Percentiles rank a stretch among this genome's conserved stretches.
Evolutionary conservation across 2,329 filamentous ascomycete genomes (phyloP).

Genomic region (Pseudogymnoascus sp.): DNA sequence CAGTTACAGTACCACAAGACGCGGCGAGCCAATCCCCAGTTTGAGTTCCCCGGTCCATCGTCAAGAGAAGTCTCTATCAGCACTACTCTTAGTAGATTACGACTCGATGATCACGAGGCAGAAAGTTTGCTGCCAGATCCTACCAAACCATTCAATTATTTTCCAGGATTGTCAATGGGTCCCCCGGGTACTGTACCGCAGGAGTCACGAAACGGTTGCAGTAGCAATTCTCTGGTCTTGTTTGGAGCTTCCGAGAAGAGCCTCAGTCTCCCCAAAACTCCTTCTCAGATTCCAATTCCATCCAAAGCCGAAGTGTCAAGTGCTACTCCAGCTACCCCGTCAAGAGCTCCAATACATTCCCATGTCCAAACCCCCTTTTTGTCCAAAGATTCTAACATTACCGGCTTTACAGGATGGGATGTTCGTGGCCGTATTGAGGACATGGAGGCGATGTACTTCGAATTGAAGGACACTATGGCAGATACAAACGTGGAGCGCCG

Average conservation of each 20-base stretch:
- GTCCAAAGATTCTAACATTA: conserved; percentile 66
- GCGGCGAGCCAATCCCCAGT: not conserved
- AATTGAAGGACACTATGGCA: conserved; percentile 65
- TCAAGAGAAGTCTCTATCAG: conserved; percentile 32
- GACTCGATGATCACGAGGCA: conserved; percentile 20
- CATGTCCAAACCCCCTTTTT: conserved; percentile 47
- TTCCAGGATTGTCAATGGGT: not conserved
- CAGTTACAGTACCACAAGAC: conserved; percentile 3
- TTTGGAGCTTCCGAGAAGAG: conserved; percentile 16
- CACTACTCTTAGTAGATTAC: conserved; percentile 31
- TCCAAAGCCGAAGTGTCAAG: conserved; percentile 22
- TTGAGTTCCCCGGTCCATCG: conserved; percentile 20
- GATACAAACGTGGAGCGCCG: conserved; percentile 60
- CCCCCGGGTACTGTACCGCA: conserved; percentile 15
- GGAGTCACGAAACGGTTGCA: conserved; percentile 19
- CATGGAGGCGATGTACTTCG: conserved; percentile 66
- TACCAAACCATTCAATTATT: not conserved
- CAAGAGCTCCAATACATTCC: conserved; percentile 34
- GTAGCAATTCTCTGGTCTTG: conserved; percentile 23
- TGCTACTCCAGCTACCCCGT: conserved; percentile 28
- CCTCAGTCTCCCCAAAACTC: conserved; percentile 22
- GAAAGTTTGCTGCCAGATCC: not conserved
- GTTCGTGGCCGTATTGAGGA: conserved; percentile 67
- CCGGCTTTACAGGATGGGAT: conserved; percentile 63
- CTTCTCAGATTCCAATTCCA: conserved; percentile 28